These are phyloP conservation scores for Metschnikowia hibisci DNA, from an alignment of 805 yeast genomes.

Conservation along the genomic window DNA sequence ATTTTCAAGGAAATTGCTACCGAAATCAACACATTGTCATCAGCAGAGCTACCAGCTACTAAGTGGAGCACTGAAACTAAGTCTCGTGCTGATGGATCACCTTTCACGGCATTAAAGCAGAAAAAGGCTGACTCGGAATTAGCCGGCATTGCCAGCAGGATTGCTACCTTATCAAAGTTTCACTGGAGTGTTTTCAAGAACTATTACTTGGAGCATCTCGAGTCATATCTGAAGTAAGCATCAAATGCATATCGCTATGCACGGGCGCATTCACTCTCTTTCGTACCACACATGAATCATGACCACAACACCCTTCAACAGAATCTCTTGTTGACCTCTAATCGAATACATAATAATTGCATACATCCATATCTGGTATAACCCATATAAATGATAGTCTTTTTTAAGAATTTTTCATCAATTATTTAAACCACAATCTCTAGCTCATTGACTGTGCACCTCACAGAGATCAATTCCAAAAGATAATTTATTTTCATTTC, in stretches of 20 bases:
- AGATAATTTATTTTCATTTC: slow-evolving; percentile 15
- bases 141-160: slow-evolving; percentile 52
- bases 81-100: slow-evolving; percentile 4
- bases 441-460: slow-evolving; percentile 13
- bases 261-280: neutral
- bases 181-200: slow-evolving; percentile 83
- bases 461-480: slow-evolving; percentile 8
- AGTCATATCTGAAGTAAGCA: neutral
- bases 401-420: neutral
- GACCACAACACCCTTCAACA: neutral
- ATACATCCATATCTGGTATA: neutral
- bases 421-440: slow-evolving; percentile 7
- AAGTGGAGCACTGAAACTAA: slow-evolving; percentile 7
- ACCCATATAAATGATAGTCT: too few species aligned
- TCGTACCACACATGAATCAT: neutral
- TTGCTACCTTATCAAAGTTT: slow-evolving; percentile 64
- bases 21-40: neutral
- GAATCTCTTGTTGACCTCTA: neutral
- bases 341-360: slow-evolving; percentile 1
- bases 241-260: neutral
- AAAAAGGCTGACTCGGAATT: slow-evolving; percentile 41
- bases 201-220: slow-evolving; percentile 48
- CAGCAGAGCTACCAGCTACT: neutral
- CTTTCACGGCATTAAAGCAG: slow-evolving; percentile 6
- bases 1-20: slow-evolving; percentile 42